These are phyloP conservation scores for Plantago elongata DNA, from an alignment of 257 asterid genomes.

Conservation along the genomic window DNA sequence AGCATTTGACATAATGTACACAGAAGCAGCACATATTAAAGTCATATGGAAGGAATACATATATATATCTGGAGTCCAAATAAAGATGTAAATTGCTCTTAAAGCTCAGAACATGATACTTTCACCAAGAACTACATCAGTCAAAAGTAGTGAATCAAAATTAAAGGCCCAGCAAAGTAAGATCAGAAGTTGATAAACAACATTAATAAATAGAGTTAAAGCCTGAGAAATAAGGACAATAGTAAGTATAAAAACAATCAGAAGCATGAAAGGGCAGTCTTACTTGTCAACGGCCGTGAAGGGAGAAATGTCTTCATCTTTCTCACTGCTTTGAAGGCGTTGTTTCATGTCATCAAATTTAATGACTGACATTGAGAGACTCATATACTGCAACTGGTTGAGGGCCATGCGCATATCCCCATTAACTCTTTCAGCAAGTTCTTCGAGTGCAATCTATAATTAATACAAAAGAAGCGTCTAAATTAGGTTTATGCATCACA, in stretches of 20 bases:
- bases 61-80: conserved; percentile 3
- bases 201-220: background rate
- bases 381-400: conserved; percentile 93
- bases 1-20: conserved; percentile 4
- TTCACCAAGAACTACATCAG: background rate
- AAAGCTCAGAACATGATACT: background rate
- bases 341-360: conserved; percentile 82
- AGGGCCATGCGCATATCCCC: conserved; percentile 98
- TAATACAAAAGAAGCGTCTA: conserved; percentile 20
- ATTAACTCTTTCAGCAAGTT: conserved; percentile 83
- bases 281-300: conserved; percentile 97
- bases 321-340: conserved; percentile 85
- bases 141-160: conserved; percentile 1
- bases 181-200: background rate
- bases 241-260: conserved; percentile 10
- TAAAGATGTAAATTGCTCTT: conserved; percentile 2
- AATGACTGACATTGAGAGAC: conserved; percentile 82
- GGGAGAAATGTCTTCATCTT: conserved; percentile 98
- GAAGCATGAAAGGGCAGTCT: conserved; percentile 24
- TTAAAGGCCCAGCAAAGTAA: conserved; percentile 1
- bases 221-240: conserved; percentile 8
- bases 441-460: conserved; percentile 86
- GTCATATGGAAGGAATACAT: background rate
- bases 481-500: conserved; percentile 16
- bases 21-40: background rate